Base-by-base conservation (phyloP, 2,329 filamentous ascomycete genomes). In the Chaetomiaceae sp. region DNA sequence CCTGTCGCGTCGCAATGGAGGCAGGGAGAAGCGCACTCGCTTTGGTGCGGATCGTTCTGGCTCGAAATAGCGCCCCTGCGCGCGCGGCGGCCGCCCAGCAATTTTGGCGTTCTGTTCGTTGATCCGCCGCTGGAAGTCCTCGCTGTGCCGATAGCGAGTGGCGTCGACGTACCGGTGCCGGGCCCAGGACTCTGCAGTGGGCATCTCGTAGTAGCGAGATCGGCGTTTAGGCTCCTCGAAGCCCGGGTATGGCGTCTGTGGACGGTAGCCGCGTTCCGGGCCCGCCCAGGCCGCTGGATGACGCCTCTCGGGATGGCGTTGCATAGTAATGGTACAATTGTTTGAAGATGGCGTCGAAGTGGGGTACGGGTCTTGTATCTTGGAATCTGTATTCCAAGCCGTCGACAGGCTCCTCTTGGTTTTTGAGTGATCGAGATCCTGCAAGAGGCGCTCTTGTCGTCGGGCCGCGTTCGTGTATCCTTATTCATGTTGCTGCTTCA, bases 11-110 rank as follows among this genome's bases (percentile, higher is more conserved):
- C 34, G 53, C 47, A 19, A 38, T 50, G 36, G 45, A 55, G 53
- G 53, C 12, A 55, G 47, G 19, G 27, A 51, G 53, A 55, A 55
- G 29, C 42, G 53, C 27, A 55, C 39, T 23, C 25, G 46, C 17
- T 54, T 54, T 39, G 6, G 47, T 49, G 45, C 25, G 12, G 40
- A 15, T 39, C 15, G 51, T 33, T 50, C 46, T 50, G 29, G 46
- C 39, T 54, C 46, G 51, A 48, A 49, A 49, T 54, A n/a, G 51
- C 39, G 51, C 36, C 43, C 17, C 50, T 47, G 19, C 15, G 15
- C 25, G 19, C 23, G 8, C 7, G 14, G 36, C 50, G 34, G 36
- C 42, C 42, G 42, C 34, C 19, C 38, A 40, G 31, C 33, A 15
- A 52, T 52, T 40, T 15, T 34, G 14, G 34, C 34, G 42, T 52